Percentiles rank a stretch among this genome's conserved stretches.
phyloP scores from a whole-genome alignment of 768 basidiomycete genomes.

The Lentinus tigrinus region DNA sequence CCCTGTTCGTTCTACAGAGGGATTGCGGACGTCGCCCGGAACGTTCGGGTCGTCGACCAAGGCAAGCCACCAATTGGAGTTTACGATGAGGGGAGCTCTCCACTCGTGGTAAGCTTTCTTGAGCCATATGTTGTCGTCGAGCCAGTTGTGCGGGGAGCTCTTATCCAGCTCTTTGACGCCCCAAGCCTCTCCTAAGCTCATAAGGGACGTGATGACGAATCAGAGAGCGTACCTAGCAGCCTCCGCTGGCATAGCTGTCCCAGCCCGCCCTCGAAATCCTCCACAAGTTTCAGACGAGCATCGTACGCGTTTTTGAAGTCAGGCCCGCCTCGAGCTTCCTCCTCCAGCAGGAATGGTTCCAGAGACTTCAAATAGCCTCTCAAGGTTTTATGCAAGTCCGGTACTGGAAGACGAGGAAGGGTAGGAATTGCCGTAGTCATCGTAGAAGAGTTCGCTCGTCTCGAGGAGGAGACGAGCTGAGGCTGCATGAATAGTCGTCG shows the following conservation, averaged over 20 bases:
- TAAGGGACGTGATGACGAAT: neutral
- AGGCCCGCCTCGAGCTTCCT: conserved; percentile 56
- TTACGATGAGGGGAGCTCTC: conserved; percentile 79
- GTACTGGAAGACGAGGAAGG: conserved; percentile 79
- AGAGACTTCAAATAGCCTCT: conserved; percentile 77
- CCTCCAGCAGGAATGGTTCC: conserved; percentile 76
- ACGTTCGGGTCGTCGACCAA: conserved; percentile 72
- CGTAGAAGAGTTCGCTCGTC: neutral
- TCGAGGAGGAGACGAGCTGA: neutral
- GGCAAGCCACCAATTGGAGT: conserved; percentile 97
- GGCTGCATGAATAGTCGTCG: conserved; percentile 6
- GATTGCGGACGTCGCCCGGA: conserved; percentile 39
- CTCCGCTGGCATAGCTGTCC: conserved; percentile 71
- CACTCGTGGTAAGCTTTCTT: conserved; percentile 86
- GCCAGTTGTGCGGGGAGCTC: conserved; percentile 86
- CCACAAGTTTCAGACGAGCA: conserved; percentile 56
- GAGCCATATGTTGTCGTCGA: conserved; percentile 91
- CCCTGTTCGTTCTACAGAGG: conserved; percentile 18
- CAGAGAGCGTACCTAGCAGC: conserved; percentile 52
- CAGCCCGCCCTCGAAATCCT: conserved; percentile 70
- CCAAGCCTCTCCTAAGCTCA: neutral
- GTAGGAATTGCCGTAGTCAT: neutral
- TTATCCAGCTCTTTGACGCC: conserved; percentile 66
- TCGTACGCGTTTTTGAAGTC: conserved; percentile 52
- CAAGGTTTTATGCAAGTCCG: conserved; percentile 71